Evolutionary conservation across 2,329 filamentous ascomycete genomes (phyloP).

Genomic region (Scedosporium minutisporum): DNA sequence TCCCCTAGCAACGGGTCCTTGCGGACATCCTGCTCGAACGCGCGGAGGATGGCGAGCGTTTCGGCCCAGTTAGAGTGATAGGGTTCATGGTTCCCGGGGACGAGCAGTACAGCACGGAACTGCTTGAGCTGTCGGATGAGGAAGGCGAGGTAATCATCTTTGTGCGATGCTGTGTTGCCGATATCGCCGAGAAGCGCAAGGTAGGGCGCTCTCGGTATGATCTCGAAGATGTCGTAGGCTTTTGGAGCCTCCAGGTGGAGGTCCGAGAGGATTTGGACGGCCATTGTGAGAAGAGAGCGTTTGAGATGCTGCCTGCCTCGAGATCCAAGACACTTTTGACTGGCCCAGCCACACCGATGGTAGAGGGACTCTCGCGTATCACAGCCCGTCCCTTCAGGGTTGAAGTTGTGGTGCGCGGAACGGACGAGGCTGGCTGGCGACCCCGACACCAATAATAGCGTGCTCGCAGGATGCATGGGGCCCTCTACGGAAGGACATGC

Average conservation of each 20-base stretch:
- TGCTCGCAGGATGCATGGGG: too few species aligned
- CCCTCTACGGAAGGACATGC: too few species aligned
- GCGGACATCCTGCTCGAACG: slow-evolving; percentile 20
- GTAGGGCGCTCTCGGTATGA: slow-evolving; percentile 35
- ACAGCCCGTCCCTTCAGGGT: too few species aligned
- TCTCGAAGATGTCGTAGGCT: slow-evolving; percentile 39
- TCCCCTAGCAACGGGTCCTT: slow-evolving; percentile 20
- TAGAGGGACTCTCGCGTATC: too few species aligned
- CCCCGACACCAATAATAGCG: too few species aligned
- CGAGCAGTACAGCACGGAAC: slow-evolving; percentile 40
- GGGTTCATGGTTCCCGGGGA: slow-evolving; percentile 49
- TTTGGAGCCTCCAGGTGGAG: slow-evolving; percentile 43
- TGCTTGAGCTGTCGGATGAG: slow-evolving; percentile 34
- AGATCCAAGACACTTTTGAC: too few species aligned
- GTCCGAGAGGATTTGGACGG: slow-evolving; percentile 44
- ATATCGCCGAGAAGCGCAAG: slow-evolving; percentile 50
- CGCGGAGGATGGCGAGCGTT: slow-evolving; percentile 17
- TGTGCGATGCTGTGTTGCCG: slow-evolving; percentile 30
- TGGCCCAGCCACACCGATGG: too few species aligned
- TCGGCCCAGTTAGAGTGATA: slow-evolving; percentile 30
- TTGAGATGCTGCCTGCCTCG: neutral
- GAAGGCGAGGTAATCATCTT: slow-evolving; percentile 34
- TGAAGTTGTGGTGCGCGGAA: too few species aligned
- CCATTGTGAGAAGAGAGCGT: slow-evolving; percentile 10
- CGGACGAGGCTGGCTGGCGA: too few species aligned